Evolutionary conservation across 169 alveolate genomes (phyloP), one percentile per base, ranked within the genome.

Genomic region (Ichthyophthirius multifiliis): DNA sequence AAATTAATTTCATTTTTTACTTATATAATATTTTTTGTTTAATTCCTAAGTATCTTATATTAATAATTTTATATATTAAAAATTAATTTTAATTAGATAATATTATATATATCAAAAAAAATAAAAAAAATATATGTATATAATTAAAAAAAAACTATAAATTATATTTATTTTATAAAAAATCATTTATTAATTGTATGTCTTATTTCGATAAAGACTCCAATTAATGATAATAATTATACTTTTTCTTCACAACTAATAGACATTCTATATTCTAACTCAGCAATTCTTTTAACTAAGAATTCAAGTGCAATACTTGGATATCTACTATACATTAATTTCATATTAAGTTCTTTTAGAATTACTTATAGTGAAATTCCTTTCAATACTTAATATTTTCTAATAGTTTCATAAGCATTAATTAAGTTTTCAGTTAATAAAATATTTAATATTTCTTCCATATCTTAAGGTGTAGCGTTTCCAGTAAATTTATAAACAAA

Each of bases 321-420:
- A 84, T 95, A 83, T 43, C 92, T 92, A 34, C 90, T 86, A 46
- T 89, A 78, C 86, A 94, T 78, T 62, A 96, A 65, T 35, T 81
- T 46, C 47, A 86, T 83, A 86, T 96, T 97, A 12, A 97, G 75
- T 39, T 95, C 94, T 62, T 83, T 90, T 34, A 97, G 87, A 27
- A 97, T 87, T 67, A 96, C 99, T 78, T 94, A 93, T 34, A 96
- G 83, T 9, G 99, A 89, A 65, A 96, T 90, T 13, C 99, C 98
- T 81, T 93, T 89, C 32, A 43, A 86, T 45, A 86, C 83, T 81
- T 94, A 95, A 32, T 94, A 65, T n/a, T 44, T 7, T 64, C 83
- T 37, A 95, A 84, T 62, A 83, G 87, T 45, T 90, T 88, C 20
- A 90, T 32, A 1, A 7, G 3, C 12, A 16, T 37, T 0, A 0